These are phyloP conservation scores for Aspergillus unguis DNA, from an alignment of 2,329 filamentous ascomycete genomes.

Conservation along the genomic window DNA sequence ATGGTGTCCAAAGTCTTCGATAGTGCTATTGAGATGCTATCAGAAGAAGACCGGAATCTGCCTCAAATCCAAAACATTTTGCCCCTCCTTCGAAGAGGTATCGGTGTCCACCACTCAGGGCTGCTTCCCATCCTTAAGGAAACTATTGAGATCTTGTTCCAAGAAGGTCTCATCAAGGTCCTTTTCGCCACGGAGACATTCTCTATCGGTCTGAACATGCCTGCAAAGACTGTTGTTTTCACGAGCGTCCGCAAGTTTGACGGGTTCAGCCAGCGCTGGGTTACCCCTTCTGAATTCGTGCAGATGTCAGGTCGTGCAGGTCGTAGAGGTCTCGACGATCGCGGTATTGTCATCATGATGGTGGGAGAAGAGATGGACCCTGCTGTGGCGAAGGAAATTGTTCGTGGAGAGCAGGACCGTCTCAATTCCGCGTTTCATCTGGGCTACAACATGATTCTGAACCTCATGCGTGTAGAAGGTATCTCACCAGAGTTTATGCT, in stretches of 20 bases:
- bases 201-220: constrained; percentile 98
- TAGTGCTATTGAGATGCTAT: constrained; percentile 87
- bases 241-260: constrained; percentile 96
- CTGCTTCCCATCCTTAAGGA: constrained; percentile 94
- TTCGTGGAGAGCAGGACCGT: constrained; percentile 93
- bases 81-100: constrained; percentile 82
- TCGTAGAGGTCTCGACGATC: constrained; percentile 92
- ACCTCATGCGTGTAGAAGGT: constrained; percentile 95
- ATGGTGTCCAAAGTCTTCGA: constrained; percentile 94
- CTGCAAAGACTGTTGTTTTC: constrained; percentile 98
- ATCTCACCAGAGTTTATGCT: constrained; percentile 98
- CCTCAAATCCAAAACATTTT: constrained; percentile 90
- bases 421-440: constrained; percentile 97
- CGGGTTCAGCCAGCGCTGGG: constrained; percentile 72
- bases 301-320: constrained; percentile 98
- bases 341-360: constrained; percentile 99
- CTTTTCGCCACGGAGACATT: constrained; percentile 98
- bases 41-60: constrained; percentile 82
- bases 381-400: constrained; percentile 87
- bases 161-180: constrained; percentile 96
- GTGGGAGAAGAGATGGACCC: constrained; percentile 95
- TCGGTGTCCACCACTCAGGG: constrained; percentile 96
- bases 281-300: constrained; percentile 94
- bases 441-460: constrained; percentile 99
- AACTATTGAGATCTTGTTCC: constrained; percentile 97